Evolutionary conservation across 2,329 filamentous ascomycete genomes (phyloP), one percentile per base, ranked within the genome.

Genomic region (Microdochium trichocladiopsis): DNA sequence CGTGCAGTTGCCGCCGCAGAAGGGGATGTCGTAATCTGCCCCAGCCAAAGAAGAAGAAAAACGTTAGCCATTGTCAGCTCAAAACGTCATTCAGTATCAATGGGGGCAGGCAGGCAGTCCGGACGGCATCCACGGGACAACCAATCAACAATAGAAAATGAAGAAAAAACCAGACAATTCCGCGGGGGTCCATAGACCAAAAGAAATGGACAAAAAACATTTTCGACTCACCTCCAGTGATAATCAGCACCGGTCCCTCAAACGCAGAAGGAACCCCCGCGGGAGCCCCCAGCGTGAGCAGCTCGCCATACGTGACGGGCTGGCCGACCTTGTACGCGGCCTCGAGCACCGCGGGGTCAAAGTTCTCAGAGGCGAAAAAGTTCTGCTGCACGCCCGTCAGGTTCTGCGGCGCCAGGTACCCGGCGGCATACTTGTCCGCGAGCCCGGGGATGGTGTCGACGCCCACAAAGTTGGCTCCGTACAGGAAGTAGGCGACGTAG

Each of bases 1-100:
- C 2, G 69, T 60, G 66, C 82, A 86, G 63, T 86, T 76, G 24
- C 81, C 79, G 3, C 82, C 83, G 54, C 84, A 87, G 64, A 82
- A 86, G 5, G 78, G 75, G 11, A 77, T 53, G 49, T 83, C 77
- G 12, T 64, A 63, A 21, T 73, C 73, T 75, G 14, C 10, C 21
- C 28, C 5, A 21, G 16, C 2, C 14, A 31, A 28, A 47, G 23
- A n/a, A 25, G 22, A 2, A 33, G 10, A 49, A 8, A 23, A 3
- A 18, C 47, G 43, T 33, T 33, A n/a, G n/a, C n/a, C n/a, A n/a
- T 33, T 33, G 28, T 33, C 28, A 33, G 28, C 14, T 33, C n/a
- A n/a, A n/a, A n/a, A n/a, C n/a, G n/a, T n/a, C n/a, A n/a, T n/a
- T n/a, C n/a, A n/a, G n/a, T n/a, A n/a, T n/a, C n/a, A n/a, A n/a